Percentiles rank a stretch among this genome's conserved stretches.
These are phyloP conservation scores for Penicillium sp. DNA, from an alignment of 2,329 filamentous ascomycete species.

Conservation along the genomic window DNA sequence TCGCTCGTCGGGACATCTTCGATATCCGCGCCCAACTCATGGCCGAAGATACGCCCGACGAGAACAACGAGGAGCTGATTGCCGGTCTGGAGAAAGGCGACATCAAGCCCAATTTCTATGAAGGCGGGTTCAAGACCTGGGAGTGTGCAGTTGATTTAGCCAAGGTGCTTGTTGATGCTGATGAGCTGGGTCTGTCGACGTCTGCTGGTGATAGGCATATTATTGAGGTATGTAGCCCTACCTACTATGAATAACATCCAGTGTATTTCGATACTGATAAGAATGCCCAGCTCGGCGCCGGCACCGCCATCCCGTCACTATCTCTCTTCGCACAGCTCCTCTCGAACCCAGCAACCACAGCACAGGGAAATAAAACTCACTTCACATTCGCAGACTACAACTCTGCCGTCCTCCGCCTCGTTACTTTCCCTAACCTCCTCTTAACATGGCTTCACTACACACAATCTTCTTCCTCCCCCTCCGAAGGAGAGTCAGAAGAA, in stretches of 20 bases:
- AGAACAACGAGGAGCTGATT: constrained; percentile 38
- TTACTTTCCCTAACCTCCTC: constrained; percentile 54
- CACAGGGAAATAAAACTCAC: constrained; percentile 28
- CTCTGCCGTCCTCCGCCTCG: constrained; percentile 48
- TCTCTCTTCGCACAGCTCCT: constrained; percentile 48
- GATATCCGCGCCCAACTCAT: constrained; percentile 57
- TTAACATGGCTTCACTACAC: constrained; percentile 51
- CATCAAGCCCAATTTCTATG: constrained; percentile 53
- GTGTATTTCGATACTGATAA: too few relatives aligned
- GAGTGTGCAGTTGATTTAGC: constrained; percentile 56
- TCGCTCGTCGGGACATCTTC: constrained; percentile 54
- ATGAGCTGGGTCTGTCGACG: too few relatives aligned
- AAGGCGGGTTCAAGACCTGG: constrained; percentile 64
- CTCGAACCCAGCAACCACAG: constrained; percentile 4
- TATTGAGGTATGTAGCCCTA: constrained; percentile 28
- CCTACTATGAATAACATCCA: neutral
- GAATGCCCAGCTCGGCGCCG: constrained; percentile 47
- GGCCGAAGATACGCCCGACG: constrained; percentile 45
- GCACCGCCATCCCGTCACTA: constrained; percentile 52
- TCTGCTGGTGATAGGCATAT: constrained; percentile 32
- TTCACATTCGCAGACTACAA: constrained; percentile 58
- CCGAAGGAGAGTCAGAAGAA: too few relatives aligned
- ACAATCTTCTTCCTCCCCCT: too few relatives aligned
- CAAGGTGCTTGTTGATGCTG: constrained; percentile 21
- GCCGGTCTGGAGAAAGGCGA: constrained; percentile 48